Evolutionary conservation across 2,329 filamentous ascomycete species (phyloP), one percentile per base, ranked within the genome.

Genomic region (Cladorrhinum sp.): DNA sequence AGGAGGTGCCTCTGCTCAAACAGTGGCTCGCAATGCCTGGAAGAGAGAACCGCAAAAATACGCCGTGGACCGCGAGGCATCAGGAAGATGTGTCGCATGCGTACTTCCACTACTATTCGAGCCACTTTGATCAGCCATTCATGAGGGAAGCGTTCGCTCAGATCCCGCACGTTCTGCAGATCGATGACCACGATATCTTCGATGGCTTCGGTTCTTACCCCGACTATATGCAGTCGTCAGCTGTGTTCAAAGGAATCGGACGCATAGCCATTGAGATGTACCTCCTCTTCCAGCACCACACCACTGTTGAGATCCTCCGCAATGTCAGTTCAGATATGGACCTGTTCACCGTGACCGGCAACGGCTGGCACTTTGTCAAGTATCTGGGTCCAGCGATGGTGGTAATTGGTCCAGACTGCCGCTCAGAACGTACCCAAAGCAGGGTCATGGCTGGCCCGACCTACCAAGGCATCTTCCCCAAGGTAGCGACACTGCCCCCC

Each of bases 101-200:
- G 7, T 99, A 96, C 77, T 99, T 99, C 75, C 95, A 99, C 74
- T 99, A 96, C 75, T 99, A 99, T 73, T 96, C 93, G 1, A 96
- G 92, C 67, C 93, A 98, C 74, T 98, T 99, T 72, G 95, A 99
- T 72, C 95, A 99, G 75, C 93, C 93, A 6, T 93, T 96, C 74
- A 75, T 99, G 66, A 82, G 95, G 62, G 95, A 99, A 75, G 93
- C 93, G 0, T 99, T 96, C 78, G 95, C 95, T 22, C 95, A 99
- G 77, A 97, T 99, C 64, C 95, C 95, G 45, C 93, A 97, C 71
- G 80, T 99, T 57, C 82, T 96, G 68, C 92, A 96, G 72, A 87
- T 99, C 57, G 93, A 99, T 71, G 95, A 98, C 70, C 95, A 98
- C 74, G 95, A 99, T 68, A 97, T 99, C 61, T 99, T 99, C 68